Conservation (phyloP, 805 yeast species). For the Pichia pseudocactophila region DNA sequence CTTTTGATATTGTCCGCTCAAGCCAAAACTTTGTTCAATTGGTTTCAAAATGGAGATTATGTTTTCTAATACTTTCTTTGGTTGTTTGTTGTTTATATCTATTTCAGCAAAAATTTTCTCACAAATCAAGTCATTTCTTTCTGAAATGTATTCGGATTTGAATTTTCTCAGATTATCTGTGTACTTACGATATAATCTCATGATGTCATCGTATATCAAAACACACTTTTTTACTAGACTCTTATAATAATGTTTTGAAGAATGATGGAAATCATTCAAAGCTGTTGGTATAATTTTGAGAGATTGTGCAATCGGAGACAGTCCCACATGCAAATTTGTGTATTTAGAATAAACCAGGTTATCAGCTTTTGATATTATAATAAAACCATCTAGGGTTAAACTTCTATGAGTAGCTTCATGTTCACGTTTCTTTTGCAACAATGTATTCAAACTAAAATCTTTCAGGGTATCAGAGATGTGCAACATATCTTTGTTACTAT, state of each 20-base stretch:
- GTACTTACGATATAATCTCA: conserved; percentile 34
- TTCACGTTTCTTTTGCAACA: conserved; percentile 1
- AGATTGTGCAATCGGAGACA: conserved; percentile 46
- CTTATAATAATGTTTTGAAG: conserved; percentile 25
- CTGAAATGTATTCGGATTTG: conserved; percentile 39
- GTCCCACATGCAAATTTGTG: conserved; percentile 30
- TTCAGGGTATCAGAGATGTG: conserved; percentile 2
- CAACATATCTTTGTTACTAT: conserved; percentile 19
- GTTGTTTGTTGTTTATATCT: conserved; percentile 20
- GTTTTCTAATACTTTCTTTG: conserved; percentile 3
- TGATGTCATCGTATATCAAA: conserved; percentile 31
- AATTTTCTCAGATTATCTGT: conserved; percentile 33
- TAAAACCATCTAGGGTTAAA: conserved; percentile 1
- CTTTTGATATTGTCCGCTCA: background rate
- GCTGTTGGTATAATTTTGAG: conserved; percentile 43
- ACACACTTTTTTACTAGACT: conserved; percentile 26
- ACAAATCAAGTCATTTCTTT: conserved; percentile 49
- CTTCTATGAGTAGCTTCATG: background rate
- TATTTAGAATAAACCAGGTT: conserved; percentile 21
- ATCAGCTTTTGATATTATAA: conserved; percentile 3
- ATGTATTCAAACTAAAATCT: conserved; percentile 9
- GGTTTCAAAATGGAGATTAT: conserved; percentile 5
- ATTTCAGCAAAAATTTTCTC: conserved; percentile 35
- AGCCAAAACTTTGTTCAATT: conserved; percentile 6
- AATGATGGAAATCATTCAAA: conserved; percentile 33